These are phyloP conservation scores for Nothophaeocryptopus gaeumannii DNA, from an alignment of 2,329 filamentous ascomycete genomes.

Conservation along the genomic window DNA sequence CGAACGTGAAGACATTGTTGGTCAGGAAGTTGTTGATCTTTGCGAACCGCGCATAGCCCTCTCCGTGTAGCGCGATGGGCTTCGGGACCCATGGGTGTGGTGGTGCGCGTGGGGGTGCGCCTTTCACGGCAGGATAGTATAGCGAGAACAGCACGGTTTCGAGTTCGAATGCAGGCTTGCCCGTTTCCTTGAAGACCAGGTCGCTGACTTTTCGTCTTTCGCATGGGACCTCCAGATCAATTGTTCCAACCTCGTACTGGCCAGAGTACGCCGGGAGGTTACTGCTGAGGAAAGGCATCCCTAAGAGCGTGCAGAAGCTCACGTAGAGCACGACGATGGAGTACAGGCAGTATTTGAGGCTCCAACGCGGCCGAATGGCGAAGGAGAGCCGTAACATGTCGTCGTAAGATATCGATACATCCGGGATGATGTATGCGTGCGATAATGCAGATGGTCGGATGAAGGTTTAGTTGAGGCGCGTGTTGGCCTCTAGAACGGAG, in stretches of 20 bases:
- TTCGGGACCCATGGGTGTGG: constrained; percentile 45
- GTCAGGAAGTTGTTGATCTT: constrained; percentile 38
- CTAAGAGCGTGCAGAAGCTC: constrained; percentile 38
- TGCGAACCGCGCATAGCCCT: constrained; percentile 45
- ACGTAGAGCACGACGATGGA: constrained; percentile 25
- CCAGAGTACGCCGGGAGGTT: constrained; percentile 45
- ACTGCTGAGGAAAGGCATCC: constrained; percentile 42
- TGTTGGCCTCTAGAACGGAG: too few species aligned
- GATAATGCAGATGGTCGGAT: too few species aligned
- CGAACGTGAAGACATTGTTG: constrained; percentile 40
- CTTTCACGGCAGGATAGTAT: constrained; percentile 43
- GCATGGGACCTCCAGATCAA: constrained; percentile 44
- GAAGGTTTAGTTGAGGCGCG: too few species aligned
- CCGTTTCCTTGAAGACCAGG: constrained; percentile 39
- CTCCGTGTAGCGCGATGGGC: constrained; percentile 42
- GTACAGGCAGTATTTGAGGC: too few species aligned
- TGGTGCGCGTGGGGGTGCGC: constrained; percentile 24
- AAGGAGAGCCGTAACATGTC: too few species aligned
- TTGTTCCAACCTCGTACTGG: constrained; percentile 42
- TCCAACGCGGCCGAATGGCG: too few species aligned
- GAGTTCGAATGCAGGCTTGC: constrained; percentile 43
- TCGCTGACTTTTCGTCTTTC: constrained; percentile 37
- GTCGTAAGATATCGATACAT: too few species aligned
- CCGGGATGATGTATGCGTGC: too few species aligned
- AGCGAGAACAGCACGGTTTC: constrained; percentile 46